Percentiles rank a stretch among this genome's conserved stretches.
Conservation (phyloP, 2,329 filamentous ascomycete genomes). For the Aspergillus japonicus region DNA sequence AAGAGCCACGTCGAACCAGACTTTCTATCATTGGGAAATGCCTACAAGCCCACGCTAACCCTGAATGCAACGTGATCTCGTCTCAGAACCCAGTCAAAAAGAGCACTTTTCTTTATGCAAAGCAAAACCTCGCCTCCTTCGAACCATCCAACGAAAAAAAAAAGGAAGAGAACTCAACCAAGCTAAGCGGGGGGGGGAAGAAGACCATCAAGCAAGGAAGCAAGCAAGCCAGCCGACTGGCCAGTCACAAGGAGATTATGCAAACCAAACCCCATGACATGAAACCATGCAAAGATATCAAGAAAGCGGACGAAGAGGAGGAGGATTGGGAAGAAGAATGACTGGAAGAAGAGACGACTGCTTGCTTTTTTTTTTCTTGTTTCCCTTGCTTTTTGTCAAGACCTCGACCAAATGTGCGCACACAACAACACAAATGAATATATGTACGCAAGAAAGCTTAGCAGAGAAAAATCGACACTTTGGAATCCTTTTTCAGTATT, state of each 20-base stretch:
- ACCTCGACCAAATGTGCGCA: conserved; percentile 4
- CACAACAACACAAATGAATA: background rate
- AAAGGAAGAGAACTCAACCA: background rate
- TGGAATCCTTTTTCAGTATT: conserved; percentile 30
- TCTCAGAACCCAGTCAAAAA: background rate
- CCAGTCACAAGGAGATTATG: too few relatives aligned
- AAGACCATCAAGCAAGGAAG: background rate
- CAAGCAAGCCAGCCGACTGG: background rate
- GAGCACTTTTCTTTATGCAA: conserved; percentile 1
- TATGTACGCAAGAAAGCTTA: conserved; percentile 9
- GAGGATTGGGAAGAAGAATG: background rate
- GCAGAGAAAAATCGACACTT: conserved; percentile 30
- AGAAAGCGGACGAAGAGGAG: background rate
- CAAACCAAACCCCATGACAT: too few relatives aligned
- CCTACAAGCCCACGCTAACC: background rate
- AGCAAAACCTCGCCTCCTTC: background rate
- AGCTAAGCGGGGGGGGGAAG: background rate
- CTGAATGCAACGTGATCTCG: background rate
- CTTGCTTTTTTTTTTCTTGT: conserved; percentile 17
- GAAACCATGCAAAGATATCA: too few relatives aligned
- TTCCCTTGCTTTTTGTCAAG: background rate
- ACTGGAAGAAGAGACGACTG: conserved; percentile 10
- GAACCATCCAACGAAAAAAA: background rate
- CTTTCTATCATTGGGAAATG: background rate
- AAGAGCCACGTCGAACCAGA: background rate